Conservation (phyloP, 129 eudicot genomes). For the Saposhnikovia divaricata region DNA sequence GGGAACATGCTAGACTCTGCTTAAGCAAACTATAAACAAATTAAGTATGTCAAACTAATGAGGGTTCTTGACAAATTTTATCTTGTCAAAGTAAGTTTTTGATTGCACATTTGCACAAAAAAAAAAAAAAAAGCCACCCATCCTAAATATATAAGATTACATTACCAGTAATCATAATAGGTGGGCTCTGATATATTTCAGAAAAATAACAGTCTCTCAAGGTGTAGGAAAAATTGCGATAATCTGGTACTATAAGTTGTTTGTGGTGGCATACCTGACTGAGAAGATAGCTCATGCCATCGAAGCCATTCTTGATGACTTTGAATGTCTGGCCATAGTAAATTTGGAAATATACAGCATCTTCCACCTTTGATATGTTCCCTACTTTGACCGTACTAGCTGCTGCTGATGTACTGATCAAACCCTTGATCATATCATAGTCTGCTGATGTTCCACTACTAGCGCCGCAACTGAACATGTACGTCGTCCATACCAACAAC, state of each 20-base stretch:
- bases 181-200: too few species aligned
- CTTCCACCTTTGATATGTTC: slow-evolving; percentile 71
- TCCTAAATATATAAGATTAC: too few species aligned
- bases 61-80: too few species aligned
- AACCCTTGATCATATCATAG: neutral
- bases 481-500: neutral
- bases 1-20: too few species aligned
- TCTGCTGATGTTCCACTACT: neutral
- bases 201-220: neutral
- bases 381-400: slow-evolving; percentile 33
- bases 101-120: too few species aligned
- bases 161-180: too few species aligned
- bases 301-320: slow-evolving; percentile 82
- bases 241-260: neutral
- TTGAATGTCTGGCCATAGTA: slow-evolving; percentile 91
- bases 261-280: slow-evolving; percentile 43
- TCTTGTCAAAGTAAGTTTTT: too few species aligned
- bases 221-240: neutral
- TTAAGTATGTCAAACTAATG: too few species aligned
- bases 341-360: slow-evolving; percentile 61
- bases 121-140: too few species aligned
- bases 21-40: too few species aligned
- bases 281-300: slow-evolving; percentile 95
- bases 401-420: neutral
- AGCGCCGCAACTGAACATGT: neutral